Conservation (phyloP, 1,284 basidiomycete genomes). For the Tilletia walkeri region DNA sequence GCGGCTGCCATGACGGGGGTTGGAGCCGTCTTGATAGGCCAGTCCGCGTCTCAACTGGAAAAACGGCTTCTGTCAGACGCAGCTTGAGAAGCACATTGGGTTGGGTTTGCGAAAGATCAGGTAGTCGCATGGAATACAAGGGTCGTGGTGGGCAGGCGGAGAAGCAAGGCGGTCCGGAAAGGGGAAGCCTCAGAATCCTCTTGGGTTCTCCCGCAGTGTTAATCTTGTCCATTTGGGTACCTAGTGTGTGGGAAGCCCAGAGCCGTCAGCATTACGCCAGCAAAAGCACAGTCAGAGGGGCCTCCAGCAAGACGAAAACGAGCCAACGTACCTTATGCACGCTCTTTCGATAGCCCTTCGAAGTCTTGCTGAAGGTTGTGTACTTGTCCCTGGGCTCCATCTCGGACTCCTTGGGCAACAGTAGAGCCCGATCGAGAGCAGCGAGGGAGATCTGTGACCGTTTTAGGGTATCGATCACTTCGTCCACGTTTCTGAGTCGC, state of each 20-base stretch:
- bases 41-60: too few species aligned
- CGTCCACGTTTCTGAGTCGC: slow-evolving; percentile 86
- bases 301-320: neutral
- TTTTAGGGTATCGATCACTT: slow-evolving; percentile 82
- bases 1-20: too few species aligned
- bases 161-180: neutral
- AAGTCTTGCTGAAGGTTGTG: slow-evolving; percentile 75
- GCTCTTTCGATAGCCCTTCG: slow-evolving; percentile 73
- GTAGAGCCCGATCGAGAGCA: slow-evolving; percentile 71
- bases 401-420: slow-evolving; percentile 80
- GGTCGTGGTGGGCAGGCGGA: too few species aligned
- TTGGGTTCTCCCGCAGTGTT: slow-evolving; percentile 79
- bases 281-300: too few species aligned
- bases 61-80: too few species aligned
- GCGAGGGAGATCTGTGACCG: slow-evolving; percentile 74
- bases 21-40: too few species aligned
- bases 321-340: slow-evolving; percentile 75
- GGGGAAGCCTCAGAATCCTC: slow-evolving; percentile 70
- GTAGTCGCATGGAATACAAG: too few species aligned
- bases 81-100: too few species aligned
- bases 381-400: slow-evolving; percentile 91
- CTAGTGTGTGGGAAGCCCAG: slow-evolving; percentile 53
- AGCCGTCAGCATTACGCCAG: neutral
- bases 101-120: too few species aligned
- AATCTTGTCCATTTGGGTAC: slow-evolving; percentile 48